Percentiles rank a stretch among this genome's conserved stretches.
Conservation (phyloP, 345 rosid genomes). For the Camelina neglecta region DNA sequence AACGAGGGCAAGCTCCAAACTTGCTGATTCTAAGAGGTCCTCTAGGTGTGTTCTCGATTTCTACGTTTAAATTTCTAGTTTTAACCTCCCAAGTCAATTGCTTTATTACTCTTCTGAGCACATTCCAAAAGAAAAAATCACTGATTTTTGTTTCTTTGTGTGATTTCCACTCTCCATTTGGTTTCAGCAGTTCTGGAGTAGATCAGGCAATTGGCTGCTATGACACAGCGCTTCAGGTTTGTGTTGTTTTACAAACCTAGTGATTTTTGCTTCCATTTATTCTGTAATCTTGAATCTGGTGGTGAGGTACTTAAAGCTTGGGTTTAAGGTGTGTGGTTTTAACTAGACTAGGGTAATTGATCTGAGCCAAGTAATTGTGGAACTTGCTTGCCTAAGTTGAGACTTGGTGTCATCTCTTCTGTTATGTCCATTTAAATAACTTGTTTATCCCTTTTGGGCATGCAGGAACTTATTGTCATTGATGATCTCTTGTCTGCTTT, state of each 20-base stretch:
- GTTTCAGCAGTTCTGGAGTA: constrained; percentile 53
- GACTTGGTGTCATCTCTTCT: constrained; percentile 16
- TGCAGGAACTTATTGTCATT: constrained; percentile 86
- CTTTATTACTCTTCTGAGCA: background rate
- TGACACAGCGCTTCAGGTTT: constrained; percentile 78
- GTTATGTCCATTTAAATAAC: constrained; percentile 6
- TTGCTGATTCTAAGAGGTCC: constrained; percentile 57
- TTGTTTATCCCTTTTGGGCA: constrained; percentile 29
- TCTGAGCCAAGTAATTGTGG: background rate
- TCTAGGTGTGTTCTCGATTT: constrained; percentile 51
- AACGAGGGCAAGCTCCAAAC: constrained; percentile 59
- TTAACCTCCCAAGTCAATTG: background rate
- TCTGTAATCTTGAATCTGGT: constrained; percentile 27
- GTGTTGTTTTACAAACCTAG: constrained; percentile 8
- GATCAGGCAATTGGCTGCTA: constrained; percentile 81
- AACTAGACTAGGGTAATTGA: constrained; percentile 24
- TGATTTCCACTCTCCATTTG: background rate
- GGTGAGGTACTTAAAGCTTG: background rate
- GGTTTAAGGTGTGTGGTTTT: constrained; percentile 19
- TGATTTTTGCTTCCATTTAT: background rate
- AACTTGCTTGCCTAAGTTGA: constrained; percentile 9
- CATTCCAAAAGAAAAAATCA: background rate
- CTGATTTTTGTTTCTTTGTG: constrained; percentile 17
- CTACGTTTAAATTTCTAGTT: background rate
- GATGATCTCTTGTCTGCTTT: constrained; percentile 90